These are phyloP conservation scores for Fusarium pseudoanthophilum DNA, from an alignment of 2,329 filamentous ascomycete genomes.

Conservation along the genomic window DNA sequence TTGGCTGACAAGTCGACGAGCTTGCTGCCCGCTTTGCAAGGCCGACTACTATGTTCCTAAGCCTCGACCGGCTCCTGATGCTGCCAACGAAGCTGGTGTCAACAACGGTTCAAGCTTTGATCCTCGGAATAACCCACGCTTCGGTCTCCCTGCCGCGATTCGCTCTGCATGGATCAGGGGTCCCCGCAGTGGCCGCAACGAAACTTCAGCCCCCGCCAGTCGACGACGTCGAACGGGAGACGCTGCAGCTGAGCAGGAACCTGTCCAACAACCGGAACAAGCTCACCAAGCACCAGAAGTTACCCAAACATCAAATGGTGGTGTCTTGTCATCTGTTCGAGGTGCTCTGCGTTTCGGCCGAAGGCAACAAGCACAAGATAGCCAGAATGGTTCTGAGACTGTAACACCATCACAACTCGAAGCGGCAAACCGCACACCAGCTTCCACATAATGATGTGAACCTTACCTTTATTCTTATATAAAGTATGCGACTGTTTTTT, in stretches of 20 bases:
- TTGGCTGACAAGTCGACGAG: constrained; percentile 92
- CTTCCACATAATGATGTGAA: constrained; percentile 27
- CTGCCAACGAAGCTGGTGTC: constrained; percentile 49
- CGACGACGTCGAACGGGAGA: constrained; percentile 27
- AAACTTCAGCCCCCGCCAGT: constrained; percentile 6
- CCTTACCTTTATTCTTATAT: constrained; percentile 26
- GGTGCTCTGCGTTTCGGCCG: constrained; percentile 49
- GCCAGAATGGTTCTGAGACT: constrained; percentile 25
- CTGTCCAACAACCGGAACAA: constrained; percentile 19
- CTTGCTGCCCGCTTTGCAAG: constrained; percentile 97
- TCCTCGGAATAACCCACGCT: constrained; percentile 55
- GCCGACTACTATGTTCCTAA: constrained; percentile 97
- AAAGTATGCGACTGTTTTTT: constrained; percentile 38
- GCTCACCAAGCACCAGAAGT: constrained; percentile 19
- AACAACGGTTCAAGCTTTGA: constrained; percentile 44
- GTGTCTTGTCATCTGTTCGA: constrained; percentile 49
- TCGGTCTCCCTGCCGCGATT: constrained; percentile 60
- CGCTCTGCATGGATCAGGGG: constrained; percentile 53
- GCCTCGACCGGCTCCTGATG: constrained; percentile 70
- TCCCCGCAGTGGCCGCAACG: constrained; percentile 13
- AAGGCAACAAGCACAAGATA: constrained; percentile 37
- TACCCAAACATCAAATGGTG: constrained; percentile 28
- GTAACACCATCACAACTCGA: constrained; percentile 61
- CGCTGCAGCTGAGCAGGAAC: constrained; percentile 12
- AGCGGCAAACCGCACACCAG: constrained; percentile 51